These are phyloP conservation scores for Coemansia asiatica DNA, from an alignment of 192 early-diverging fungal species.

Conservation along the genomic window DNA sequence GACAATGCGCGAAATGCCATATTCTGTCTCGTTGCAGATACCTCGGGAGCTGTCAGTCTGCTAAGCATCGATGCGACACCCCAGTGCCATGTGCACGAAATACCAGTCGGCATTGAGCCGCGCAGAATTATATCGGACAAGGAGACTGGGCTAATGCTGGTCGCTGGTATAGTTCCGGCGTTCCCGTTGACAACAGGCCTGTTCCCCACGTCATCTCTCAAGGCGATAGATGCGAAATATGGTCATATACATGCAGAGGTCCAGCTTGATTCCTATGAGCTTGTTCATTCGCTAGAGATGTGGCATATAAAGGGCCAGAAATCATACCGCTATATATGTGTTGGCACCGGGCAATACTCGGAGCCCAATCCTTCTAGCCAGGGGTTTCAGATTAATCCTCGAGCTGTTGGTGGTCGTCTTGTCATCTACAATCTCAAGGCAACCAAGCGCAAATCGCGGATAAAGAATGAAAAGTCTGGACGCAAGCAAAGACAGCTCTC, in stretches of 20 bases:
- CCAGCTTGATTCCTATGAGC: constrained; percentile 22
- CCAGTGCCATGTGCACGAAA: constrained; percentile 23
- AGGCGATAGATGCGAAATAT: constrained; percentile 14
- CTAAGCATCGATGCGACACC: constrained; percentile 9
- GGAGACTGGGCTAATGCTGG: constrained; percentile 35
- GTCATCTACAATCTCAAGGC: constrained; percentile 43
- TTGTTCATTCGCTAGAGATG: constrained; percentile 24
- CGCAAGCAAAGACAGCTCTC: not conserved
- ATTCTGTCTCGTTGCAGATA: not conserved
- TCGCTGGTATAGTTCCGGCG: constrained; percentile 12
- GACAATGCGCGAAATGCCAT: not conserved
- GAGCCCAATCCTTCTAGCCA: not conserved
- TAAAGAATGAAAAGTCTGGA: not conserved
- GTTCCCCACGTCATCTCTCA: constrained; percentile 17
- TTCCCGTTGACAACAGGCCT: not conserved
- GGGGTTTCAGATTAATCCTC: not conserved
- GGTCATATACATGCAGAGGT: constrained; percentile 18
- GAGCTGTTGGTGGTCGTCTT: constrained; percentile 27
- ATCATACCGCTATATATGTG: constrained; percentile 41
- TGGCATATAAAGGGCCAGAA: constrained; percentile 41
- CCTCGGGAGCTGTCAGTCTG: constrained; percentile 7
- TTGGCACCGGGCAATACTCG: constrained; percentile 31
- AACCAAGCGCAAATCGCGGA: constrained; percentile 17
- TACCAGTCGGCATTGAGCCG: constrained; percentile 23
- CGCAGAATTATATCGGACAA: constrained; percentile 26